phyloP scores from a whole-genome alignment of 106 monocot genomes.

The Dendrobium chrysotoxum region DNA sequence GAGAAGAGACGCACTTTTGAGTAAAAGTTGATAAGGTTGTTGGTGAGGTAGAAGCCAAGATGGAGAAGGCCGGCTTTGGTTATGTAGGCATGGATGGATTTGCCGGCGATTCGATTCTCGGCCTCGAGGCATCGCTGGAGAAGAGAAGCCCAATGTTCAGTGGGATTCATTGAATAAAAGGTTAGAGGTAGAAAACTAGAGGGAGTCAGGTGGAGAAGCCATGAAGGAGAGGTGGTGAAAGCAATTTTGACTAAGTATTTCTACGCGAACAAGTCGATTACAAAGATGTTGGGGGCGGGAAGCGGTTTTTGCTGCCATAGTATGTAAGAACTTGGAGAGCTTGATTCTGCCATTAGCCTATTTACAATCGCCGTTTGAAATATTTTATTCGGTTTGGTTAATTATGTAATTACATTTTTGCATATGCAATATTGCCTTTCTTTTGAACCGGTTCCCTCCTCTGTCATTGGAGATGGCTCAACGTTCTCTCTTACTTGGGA shows the following conservation, averaged over 20 bases:
- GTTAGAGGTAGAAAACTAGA: neutral
- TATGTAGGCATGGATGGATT: constrained; percentile 45
- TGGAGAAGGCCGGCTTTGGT: constrained; percentile 53
- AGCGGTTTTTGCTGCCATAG: neutral
- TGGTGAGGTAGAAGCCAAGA: constrained; percentile 43
- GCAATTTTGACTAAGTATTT: neutral
- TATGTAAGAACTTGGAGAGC: too few species aligned
- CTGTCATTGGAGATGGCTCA: too few species aligned
- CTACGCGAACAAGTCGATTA: neutral
- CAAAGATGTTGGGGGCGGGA: neutral
- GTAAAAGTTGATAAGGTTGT: constrained; percentile 80
- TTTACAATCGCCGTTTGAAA: too few species aligned
- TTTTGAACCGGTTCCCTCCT: too few species aligned
- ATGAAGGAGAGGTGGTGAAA: neutral
- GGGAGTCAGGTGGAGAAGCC: neutral
- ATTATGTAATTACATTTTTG: too few species aligned
- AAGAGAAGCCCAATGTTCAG: constrained; percentile 22
- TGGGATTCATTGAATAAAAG: constrained; percentile 2
- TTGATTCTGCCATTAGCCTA: too few species aligned
- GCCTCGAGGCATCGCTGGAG: constrained; percentile 26
- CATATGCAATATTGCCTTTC: too few species aligned
- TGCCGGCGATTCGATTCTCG: constrained; percentile 18
- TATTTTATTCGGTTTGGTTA: too few species aligned
- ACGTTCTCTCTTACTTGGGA: too few species aligned
- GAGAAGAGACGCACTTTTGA: constrained; percentile 18